Evolutionary conservation across 139 green algal species (phyloP).

Genomic region (Ettlia oleoabundans): DNA sequence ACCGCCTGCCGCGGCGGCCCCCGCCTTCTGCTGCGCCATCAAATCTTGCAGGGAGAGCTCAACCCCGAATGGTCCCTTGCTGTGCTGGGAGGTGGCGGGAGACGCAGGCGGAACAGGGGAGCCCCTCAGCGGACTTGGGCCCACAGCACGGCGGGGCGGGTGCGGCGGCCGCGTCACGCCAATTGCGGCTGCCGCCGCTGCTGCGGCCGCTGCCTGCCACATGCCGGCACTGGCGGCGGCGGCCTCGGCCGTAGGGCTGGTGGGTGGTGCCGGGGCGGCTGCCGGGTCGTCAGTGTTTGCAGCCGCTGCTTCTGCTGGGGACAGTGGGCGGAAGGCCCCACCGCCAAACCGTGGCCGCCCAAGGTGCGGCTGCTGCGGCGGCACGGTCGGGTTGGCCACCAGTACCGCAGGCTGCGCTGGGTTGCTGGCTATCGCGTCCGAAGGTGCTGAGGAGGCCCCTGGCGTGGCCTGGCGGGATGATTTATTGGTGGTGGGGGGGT

Average conservation of each 20-base stretch:
- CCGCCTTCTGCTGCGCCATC: not conserved
- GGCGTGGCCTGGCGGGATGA: too few species aligned
- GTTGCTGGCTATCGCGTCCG: not conserved
- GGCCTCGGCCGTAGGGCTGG: not conserved
- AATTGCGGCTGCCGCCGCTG: not conserved
- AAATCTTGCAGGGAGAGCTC: slow-evolving; percentile 24
- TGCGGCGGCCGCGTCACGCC: not conserved
- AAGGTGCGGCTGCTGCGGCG: not conserved
- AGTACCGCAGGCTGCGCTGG: not conserved
- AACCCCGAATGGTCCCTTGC: not conserved
- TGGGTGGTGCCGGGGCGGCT: not conserved
- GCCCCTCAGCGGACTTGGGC: not conserved
- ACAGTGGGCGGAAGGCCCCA: not conserved
- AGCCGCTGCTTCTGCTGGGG: not conserved
- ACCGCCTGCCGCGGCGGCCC: not conserved
- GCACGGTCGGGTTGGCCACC: too few species aligned
- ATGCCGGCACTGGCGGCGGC: not conserved
- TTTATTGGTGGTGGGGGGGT: too few species aligned
- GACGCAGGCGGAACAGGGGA: too few species aligned
- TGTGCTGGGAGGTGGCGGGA: slow-evolving; percentile 11
- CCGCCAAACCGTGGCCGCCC: not conserved
- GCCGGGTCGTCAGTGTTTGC: not conserved
- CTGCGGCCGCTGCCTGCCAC: slow-evolving; percentile 5
- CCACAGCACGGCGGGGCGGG: not conserved
- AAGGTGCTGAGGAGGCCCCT: too few species aligned